Percentiles rank a stretch among this genome's conserved stretches.
These are phyloP conservation scores for Cryphonectria radicalis DNA, from an alignment of 2,329 filamentous ascomycete species.

Conservation along the genomic window DNA sequence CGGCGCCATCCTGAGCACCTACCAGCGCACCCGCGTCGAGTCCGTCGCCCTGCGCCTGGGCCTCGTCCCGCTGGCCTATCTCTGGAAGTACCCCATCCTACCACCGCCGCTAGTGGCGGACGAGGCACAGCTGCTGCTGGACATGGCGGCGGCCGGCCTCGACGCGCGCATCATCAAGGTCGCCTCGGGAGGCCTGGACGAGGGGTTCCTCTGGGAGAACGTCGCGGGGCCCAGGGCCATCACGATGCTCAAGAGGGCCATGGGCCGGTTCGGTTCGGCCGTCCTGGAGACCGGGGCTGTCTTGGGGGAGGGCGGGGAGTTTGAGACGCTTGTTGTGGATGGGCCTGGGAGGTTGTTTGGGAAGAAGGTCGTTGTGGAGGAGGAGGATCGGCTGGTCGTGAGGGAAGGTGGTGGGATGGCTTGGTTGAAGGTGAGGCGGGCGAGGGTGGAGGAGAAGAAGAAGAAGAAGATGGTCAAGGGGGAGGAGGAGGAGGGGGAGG, in stretches of 20 bases:
- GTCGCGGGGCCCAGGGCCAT: slow-evolving; percentile 64
- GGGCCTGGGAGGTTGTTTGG: slow-evolving; percentile 77
- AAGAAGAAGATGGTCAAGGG: slow-evolving; percentile 41
- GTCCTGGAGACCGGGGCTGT: slow-evolving; percentile 66
- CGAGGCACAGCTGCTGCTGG: slow-evolving; percentile 68
- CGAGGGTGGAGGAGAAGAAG: slow-evolving; percentile 55
- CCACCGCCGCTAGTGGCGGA: slow-evolving; percentile 34
- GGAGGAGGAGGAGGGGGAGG: slow-evolving; percentile 19
- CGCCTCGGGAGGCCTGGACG: slow-evolving; percentile 85
- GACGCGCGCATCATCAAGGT: slow-evolving; percentile 96
- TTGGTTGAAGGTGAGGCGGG: slow-evolving; percentile 68
- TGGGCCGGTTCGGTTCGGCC: slow-evolving; percentile 67
- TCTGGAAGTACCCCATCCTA: slow-evolving; percentile 89
- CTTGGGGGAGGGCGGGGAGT: slow-evolving; percentile 92
- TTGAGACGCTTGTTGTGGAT: slow-evolving; percentile 87
- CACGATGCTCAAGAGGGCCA: slow-evolving; percentile 53
- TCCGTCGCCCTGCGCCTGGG: slow-evolving; percentile 85
- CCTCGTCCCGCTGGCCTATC: slow-evolving; percentile 78
- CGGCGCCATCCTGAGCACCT: slow-evolving; percentile 91
- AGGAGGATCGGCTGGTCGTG: slow-evolving; percentile 56
- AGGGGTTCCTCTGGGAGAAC: slow-evolving; percentile 78
- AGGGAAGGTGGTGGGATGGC: slow-evolving; percentile 76
- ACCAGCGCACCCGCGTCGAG: slow-evolving; percentile 95
- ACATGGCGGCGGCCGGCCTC: slow-evolving; percentile 78
- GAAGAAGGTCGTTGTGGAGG: slow-evolving; percentile 66